Evolutionary conservation across 2,329 filamentous ascomycete genomes (phyloP).

Genomic region (Phialophora chinensis): DNA sequence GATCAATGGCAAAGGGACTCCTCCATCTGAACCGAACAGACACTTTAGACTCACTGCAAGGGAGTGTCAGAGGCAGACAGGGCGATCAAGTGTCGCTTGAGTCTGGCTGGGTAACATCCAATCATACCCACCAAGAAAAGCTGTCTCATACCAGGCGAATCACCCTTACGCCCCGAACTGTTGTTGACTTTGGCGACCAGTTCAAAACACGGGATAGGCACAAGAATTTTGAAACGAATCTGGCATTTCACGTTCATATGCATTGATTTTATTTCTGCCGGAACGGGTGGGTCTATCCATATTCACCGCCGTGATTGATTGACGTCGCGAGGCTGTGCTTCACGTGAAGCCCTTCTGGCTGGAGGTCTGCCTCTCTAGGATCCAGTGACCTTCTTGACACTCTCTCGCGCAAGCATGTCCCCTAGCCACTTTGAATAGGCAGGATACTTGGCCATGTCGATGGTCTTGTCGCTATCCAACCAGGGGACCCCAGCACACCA

Average conservation of each 20-base stretch:
- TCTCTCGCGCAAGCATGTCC: conserved; percentile 3
- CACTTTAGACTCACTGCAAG: conserved; percentile 2
- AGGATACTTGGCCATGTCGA: conserved; percentile 5
- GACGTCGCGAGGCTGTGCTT: background rate
- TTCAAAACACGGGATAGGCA: background rate
- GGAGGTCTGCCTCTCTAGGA: background rate
- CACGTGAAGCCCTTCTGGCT: background rate
- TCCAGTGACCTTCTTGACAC: conserved; percentile 2
- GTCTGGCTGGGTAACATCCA: background rate
- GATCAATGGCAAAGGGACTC: conserved; percentile 1
- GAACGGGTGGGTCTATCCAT: background rate
- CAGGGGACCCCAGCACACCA: background rate
- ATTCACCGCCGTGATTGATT: background rate
- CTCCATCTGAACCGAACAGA: background rate
- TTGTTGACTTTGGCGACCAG: background rate
- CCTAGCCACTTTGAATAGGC: conserved; percentile 9
- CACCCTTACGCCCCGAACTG: background rate
- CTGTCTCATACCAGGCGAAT: conserved; percentile 1
- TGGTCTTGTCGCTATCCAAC: background rate
- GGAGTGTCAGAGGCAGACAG: background rate
- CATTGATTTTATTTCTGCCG: background rate
- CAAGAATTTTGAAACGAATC: background rate
- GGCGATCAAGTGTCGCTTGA: background rate
- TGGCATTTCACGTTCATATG: background rate
- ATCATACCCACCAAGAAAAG: conserved; percentile 1